Evolutionary conservation across 257 asterid genomes (phyloP), one percentile per base, ranked within the genome.

Genomic region (Solanum rostratum): DNA sequence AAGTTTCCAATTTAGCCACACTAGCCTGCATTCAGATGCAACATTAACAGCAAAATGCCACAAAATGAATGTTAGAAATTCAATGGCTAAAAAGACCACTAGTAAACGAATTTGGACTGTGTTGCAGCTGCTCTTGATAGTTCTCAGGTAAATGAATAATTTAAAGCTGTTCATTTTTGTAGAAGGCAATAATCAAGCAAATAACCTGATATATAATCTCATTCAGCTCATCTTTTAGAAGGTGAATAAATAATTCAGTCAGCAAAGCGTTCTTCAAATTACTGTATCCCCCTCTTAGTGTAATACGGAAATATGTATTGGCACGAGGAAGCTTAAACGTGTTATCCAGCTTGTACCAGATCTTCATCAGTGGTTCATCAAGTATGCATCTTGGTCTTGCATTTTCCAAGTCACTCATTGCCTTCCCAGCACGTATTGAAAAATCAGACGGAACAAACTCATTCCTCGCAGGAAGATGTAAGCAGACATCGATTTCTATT

Each of bases 291-390:
- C 95, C 97, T 85, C 90, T 97, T 53, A 97, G 90, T 76, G 97
- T 89, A 82, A 97, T 88, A 60, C 99, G 98, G 91, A 97, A 97
- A 88, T 94, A 97, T 50, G 98, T 88, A 88, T 95, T 97, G 65
- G 98, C 98, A 85, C 99, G 99, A 88, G 99, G 99, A 89, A 92
- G 92, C 86, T 91, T 97, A 85, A 95, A 97, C 85, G 93, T 92
- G 65, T 82, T 91, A 89, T 97, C 99, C 87, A 92, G 94, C 92
- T 92, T 97, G 95, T 92, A 95, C 99, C 99, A 97, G 86, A 97
- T 84, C 92, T 94, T 95, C 88, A 91, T 90, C 65, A 87, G 87
- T 22, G 96, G 95, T 85, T 91, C 98, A 86, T 97, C 97, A 78
- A 92, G 92, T 87, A 97, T 90, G 88, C 98, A 93, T 90, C 90